Conservation (phyloP, 495 filamentous ascomycete species). For the Daldinia decipiens region DNA sequence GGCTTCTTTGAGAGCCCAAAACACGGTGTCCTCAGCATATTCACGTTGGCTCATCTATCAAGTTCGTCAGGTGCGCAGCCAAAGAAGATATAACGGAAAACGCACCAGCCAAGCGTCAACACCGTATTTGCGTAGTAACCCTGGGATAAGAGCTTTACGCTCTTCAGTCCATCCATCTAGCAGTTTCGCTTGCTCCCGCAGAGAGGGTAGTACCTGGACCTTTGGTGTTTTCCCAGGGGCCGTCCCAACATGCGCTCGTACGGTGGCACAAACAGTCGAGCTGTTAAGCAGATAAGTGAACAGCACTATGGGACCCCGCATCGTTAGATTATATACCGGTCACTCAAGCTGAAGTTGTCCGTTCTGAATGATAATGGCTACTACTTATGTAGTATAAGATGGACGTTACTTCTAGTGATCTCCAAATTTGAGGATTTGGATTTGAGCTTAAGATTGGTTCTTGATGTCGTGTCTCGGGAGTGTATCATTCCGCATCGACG, state of each 20-base stretch:
- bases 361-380: background rate
- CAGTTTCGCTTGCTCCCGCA: constrained; percentile 55
- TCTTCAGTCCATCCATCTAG: constrained; percentile 56
- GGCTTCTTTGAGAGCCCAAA: constrained; percentile 59
- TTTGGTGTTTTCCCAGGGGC: constrained; percentile 44
- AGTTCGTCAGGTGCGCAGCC: background rate
- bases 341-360: background rate
- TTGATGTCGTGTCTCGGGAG: background rate
- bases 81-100: background rate
- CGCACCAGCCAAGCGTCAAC: constrained; percentile 60
- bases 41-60: constrained; percentile 59
- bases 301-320: constrained; percentile 36
- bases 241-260: constrained; percentile 18
- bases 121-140: constrained; percentile 54
- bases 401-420: background rate
- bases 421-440: background rate
- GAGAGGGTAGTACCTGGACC: constrained; percentile 52
- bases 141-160: constrained; percentile 51
- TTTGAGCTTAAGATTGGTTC: background rate
- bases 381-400: background rate
- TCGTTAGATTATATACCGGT: background rate
- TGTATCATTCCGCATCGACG: constrained; percentile 9
- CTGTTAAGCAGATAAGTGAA: constrained; percentile 7
- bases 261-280: background rate
- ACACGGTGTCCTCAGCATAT: constrained; percentile 60